Conservation (phyloP, 345 rosid genomes). For the Acer saccharum region DNA sequence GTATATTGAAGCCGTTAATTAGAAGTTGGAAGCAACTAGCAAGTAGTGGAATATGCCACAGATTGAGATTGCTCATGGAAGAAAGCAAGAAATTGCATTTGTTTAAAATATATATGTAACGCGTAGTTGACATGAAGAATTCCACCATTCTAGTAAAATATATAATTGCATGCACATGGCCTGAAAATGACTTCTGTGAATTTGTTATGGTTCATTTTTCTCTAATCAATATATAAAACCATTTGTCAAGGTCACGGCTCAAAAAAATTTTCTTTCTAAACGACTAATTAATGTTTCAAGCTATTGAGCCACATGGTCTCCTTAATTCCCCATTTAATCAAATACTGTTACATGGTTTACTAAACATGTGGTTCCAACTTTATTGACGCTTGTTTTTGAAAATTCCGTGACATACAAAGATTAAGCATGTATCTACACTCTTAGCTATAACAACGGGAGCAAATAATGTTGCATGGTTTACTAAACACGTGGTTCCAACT, state of each 20-base stretch:
- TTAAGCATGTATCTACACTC: too few relatives aligned
- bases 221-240: neutral
- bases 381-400: neutral
- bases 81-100: neutral
- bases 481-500: slow-evolving; percentile 7
- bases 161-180: slow-evolving; percentile 11
- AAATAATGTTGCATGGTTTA: neutral
- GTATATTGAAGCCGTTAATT: neutral
- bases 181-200: slow-evolving; percentile 5
- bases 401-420: too few relatives aligned
- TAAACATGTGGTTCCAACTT: slow-evolving; percentile 13
- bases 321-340: slow-evolving; percentile 1
- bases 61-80: neutral
- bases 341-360: neutral
- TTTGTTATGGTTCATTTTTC: neutral
- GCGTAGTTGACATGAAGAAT: slow-evolving; percentile 11
- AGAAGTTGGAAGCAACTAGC: neutral
- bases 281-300: neutral
- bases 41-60: neutral
- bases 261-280: neutral
- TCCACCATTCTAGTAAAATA: too few relatives aligned
- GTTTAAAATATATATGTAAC: neutral
- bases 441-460: too few relatives aligned
- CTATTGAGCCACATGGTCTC: slow-evolving; percentile 5
- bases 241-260: neutral